Base-by-base conservation (phyloP, 768 basidiomycete species). In the Boletus reticuloceps region DNA sequence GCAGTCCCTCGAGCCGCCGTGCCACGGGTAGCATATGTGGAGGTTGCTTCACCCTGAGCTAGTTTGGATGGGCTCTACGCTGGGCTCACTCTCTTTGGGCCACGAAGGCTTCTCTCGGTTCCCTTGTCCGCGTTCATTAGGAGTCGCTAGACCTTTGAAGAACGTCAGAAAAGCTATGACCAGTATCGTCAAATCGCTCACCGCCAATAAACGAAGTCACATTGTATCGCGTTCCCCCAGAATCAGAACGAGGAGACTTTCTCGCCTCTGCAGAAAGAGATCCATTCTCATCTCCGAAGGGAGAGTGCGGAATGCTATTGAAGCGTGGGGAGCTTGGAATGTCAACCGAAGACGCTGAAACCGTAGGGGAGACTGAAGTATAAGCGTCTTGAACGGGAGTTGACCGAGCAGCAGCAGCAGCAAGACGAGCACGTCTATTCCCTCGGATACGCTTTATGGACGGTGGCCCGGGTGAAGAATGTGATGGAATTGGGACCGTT, bases 161-260 rank as follows among this genome's bases (percentile, higher is more conserved):
- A 6, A 34, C 10, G 38, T 70, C 42, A 64, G 48, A 42, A 25
- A 31, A 27, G 11, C 3, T 19, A 27, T 12, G 29, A 32, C 51
- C 36, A 41, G 42, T 34, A 38, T 5, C 20, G 10, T 38, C 6
- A 34, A 59, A 49, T 20, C 31, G 59, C 79, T 55, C 54, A 79
- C 80, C 67, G 41, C 72, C 82, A 58, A 89, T 86, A 64, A 89
- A 89, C 1, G 88, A 89, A 16, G 87, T 89, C 19, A 89, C 85
- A 54, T 89, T 87, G 62, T 83, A 88, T 54, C 79, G 82, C 1
- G 79, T 84, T 14, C 74, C 82, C 12, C 64, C 69, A n/a, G 82
- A 81, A 42, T 74, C 70, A 46, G 69, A 64, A 52, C 72, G 68
- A 20, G 58, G 50, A 41, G 47, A 44, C 40, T 57, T 59, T 38